These are phyloP conservation scores for Amanita rubescens DNA, from an alignment of 768 basidiomycete species.

Conservation along the genomic window DNA sequence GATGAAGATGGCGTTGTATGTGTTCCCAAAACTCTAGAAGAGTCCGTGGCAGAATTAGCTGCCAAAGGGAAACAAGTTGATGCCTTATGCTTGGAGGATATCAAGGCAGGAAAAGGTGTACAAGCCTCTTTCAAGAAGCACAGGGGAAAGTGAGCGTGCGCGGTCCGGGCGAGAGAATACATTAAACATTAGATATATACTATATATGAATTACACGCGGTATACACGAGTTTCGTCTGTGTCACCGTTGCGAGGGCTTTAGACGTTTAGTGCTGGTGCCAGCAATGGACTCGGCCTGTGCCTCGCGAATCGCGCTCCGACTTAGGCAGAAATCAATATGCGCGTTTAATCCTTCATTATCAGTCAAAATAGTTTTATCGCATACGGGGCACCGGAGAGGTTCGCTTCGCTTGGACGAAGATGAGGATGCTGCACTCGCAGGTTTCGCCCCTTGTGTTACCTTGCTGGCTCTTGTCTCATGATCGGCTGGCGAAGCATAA, in stretches of 20 bases:
- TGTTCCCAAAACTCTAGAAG: constrained; percentile 49
- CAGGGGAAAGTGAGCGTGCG: constrained; percentile 38
- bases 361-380: constrained; percentile 46
- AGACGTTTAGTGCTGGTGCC: constrained; percentile 2
- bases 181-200: too few relatives aligned
- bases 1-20: constrained; percentile 89
- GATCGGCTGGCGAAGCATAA: background rate
- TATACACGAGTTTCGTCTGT: background rate
- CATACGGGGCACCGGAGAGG: constrained; percentile 71
- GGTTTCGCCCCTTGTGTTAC: background rate
- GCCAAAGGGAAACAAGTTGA: constrained; percentile 56
- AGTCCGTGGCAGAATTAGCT: constrained; percentile 53
- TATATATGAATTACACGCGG: constrained; percentile 2
- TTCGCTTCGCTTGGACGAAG: constrained; percentile 10
- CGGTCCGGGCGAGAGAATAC: background rate
- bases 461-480: background rate
- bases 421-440: background rate
- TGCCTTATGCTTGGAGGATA: constrained; percentile 64
- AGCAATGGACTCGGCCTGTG: constrained; percentile 39
- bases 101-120: constrained; percentile 66
- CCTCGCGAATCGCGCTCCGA: constrained; percentile 65
- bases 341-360: constrained; percentile 77
- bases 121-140: constrained; percentile 73
- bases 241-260: constrained; percentile 1
- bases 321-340: constrained; percentile 90